Conservation (phyloP, 176 grass and related monocot genomes). For the Stipa capillata region DNA sequence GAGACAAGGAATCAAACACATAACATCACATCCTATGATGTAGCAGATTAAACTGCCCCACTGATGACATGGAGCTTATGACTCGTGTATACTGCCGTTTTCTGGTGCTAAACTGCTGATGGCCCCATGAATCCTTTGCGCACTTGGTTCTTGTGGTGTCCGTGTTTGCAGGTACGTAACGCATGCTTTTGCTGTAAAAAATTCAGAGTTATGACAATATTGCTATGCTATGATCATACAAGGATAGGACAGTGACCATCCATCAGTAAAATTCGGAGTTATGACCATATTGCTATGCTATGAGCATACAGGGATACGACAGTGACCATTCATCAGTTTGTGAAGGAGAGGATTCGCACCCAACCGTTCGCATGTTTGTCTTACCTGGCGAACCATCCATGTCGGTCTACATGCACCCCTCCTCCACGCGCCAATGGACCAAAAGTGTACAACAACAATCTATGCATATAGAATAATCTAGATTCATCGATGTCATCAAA, state of each 20-base stretch:
- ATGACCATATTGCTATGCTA: neutral
- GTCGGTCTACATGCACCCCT: too few relatives aligned
- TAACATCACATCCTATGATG: constrained; percentile 12
- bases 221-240: neutral
- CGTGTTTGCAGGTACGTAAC: constrained; percentile 9
- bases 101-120: too few relatives aligned
- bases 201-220: neutral
- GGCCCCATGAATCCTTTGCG: constrained; percentile 7
- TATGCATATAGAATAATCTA: too few relatives aligned
- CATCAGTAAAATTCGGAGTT: neutral
- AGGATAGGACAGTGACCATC: neutral
- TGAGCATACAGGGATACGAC: neutral
- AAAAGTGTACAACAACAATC: too few relatives aligned
- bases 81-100: too few relatives aligned
- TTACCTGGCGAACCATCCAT: too few relatives aligned
- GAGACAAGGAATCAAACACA: constrained; percentile 12
- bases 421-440: too few relatives aligned
- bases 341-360: too few relatives aligned
- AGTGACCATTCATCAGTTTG: neutral
- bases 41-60: constrained; percentile 12
- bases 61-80: too few relatives aligned
- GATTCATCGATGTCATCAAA: too few relatives aligned
- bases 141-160: constrained; percentile 17
- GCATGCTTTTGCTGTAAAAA: neutral
- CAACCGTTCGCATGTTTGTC: too few relatives aligned